Conservation (phyloP, 176 grass and related monocot species). For the Phragmites australis region DNA sequence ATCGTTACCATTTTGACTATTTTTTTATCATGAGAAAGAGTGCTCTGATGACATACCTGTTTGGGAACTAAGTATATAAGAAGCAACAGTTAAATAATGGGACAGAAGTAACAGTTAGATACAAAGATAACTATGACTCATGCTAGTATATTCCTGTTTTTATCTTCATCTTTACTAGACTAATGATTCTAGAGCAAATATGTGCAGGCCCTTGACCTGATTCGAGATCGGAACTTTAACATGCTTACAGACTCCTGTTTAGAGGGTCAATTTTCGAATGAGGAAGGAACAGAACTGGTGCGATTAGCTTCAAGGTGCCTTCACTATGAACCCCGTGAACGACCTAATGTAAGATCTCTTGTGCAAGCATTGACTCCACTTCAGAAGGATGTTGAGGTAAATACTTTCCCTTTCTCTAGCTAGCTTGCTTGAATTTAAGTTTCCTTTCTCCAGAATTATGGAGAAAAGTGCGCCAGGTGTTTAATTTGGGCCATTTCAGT, state of each 20-base stretch:
- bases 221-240: conserved; percentile 93
- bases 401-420: conserved; percentile 28
- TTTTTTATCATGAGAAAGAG: conserved; percentile 13
- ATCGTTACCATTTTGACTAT: not conserved
- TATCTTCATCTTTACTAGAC: conserved; percentile 18
- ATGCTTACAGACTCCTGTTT: conserved; percentile 96
- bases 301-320: conserved; percentile 96
- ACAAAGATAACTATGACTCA: not conserved
- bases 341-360: conserved; percentile 88
- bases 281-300: conserved; percentile 95
- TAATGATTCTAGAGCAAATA: conserved; percentile 36
- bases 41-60: conserved; percentile 4
- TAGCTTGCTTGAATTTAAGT: conserved; percentile 11
- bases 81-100: not conserved
- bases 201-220: conserved; percentile 94
- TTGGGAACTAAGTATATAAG: conserved; percentile 7
- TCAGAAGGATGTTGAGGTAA: conserved; percentile 87
- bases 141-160: not conserved
- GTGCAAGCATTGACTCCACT: conserved; percentile 81
- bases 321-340: conserved; percentile 92
- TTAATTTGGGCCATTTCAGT: conserved; percentile 29
- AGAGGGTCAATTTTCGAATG: conserved; percentile 95
- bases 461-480: not conserved
- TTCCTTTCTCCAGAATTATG: conserved; percentile 1
- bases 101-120: conserved; percentile 12